phyloP scores from a whole-genome alignment of 2,329 filamentous ascomycete species.

The Aspergillus chevalieri region DNA sequence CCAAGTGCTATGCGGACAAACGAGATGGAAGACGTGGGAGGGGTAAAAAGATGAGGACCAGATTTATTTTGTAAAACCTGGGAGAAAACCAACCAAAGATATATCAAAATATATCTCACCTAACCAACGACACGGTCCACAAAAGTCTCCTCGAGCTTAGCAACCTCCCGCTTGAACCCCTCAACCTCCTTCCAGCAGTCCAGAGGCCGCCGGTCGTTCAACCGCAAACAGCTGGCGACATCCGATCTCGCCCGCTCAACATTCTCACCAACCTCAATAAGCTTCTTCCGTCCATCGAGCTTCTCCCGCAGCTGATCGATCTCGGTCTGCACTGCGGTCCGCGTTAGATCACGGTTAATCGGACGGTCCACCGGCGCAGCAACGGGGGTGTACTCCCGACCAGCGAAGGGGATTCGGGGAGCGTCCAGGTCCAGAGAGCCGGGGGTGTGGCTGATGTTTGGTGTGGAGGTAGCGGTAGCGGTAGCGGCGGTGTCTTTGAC shows the following conservation, averaged over 20 bases:
- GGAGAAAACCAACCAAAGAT: neutral
- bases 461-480: constrained; percentile 19
- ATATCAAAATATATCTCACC: neutral
- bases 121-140: constrained; percentile 66
- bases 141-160: constrained; percentile 77
- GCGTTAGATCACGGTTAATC: constrained; percentile 42
- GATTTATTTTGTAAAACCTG: neutral
- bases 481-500: constrained; percentile 27
- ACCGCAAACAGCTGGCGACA: constrained; percentile 72
- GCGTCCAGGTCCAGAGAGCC: constrained; percentile 35
- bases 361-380: constrained; percentile 12
- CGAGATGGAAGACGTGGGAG: neutral
- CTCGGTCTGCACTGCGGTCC: constrained; percentile 51
- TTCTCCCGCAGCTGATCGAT: constrained; percentile 53
- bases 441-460: constrained; percentile 16
- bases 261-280: constrained; percentile 59
- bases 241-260: constrained; percentile 70
- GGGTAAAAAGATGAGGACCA: neutral
- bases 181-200: constrained; percentile 95
- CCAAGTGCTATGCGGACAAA: neutral
- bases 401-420: constrained; percentile 39
- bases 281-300: constrained; percentile 56
- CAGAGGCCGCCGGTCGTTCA: constrained; percentile 79
- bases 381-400: constrained; percentile 28
- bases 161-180: constrained; percentile 81